Evolutionary conservation across 257 asterid species (phyloP).

Genomic region (Solanum rostratum): DNA sequence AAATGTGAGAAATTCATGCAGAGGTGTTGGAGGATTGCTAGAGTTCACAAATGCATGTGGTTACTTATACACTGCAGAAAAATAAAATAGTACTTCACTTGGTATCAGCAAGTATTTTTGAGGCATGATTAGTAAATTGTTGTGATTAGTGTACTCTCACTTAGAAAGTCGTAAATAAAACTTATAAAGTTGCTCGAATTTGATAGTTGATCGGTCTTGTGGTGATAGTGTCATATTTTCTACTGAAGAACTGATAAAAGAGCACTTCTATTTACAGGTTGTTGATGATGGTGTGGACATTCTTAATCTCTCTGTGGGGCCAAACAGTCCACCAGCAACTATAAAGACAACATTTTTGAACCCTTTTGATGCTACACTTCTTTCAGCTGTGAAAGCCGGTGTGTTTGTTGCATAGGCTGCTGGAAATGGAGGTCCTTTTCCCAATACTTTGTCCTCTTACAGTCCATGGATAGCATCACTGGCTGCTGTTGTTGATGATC

Average conservation of each 20-base stretch:
- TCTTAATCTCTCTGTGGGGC: constrained; percentile 94
- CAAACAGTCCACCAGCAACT: constrained; percentile 92
- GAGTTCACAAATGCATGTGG: too few relatives aligned
- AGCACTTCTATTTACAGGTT: constrained; percentile 45
- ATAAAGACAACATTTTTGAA: constrained; percentile 88
- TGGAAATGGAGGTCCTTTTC: constrained; percentile 98
- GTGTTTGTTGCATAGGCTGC: constrained; percentile 96
- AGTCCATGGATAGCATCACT: constrained; percentile 98
- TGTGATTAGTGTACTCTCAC: neutral
- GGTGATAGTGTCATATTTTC: neutral
- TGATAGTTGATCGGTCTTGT: neutral
- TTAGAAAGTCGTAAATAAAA: neutral
- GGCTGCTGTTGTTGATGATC: constrained; percentile 98
- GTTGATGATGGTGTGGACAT: constrained; percentile 97
- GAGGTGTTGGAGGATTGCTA: too few relatives aligned
- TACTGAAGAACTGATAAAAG: constrained; percentile 9
- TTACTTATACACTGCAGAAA: too few relatives aligned
- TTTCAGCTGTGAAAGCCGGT: constrained; percentile 95
- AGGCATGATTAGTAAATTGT: neutral
- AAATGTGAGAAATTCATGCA: too few relatives aligned
- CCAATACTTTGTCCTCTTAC: constrained; percentile 83
- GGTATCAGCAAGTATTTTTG: neutral
- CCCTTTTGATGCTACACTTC: constrained; percentile 93
- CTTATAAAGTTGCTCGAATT: neutral
- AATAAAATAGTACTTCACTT: too few relatives aligned